Evolutionary conservation across 202 grass and related monocot species (phyloP).

Genomic region (Bolboschoenoplectus hybrid): DNA sequence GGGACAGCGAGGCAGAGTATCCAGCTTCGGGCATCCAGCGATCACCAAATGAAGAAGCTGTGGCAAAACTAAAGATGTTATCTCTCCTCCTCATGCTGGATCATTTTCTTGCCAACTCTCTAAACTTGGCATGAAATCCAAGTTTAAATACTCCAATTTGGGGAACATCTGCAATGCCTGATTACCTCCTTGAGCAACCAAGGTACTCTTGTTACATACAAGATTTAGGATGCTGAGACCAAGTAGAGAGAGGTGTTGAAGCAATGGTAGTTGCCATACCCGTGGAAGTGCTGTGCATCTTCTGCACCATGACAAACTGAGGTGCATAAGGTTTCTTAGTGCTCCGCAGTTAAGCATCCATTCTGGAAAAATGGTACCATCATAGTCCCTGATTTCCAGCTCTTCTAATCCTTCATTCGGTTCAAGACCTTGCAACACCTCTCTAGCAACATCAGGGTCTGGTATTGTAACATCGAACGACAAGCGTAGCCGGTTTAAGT

Average conservation of each 20-base stretch:
- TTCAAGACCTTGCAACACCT: constrained; percentile 6
- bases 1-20: not conserved
- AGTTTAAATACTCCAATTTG: not conserved
- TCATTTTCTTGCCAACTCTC: not conserved
- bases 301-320: not conserved
- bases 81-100: not conserved
- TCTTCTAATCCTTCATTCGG: not conserved
- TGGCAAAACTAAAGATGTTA: not conserved
- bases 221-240: not conserved
- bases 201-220: not conserved
- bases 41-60: not conserved
- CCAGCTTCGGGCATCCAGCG: not conserved
- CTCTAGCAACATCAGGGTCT: not conserved
- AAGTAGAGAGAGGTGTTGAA: not conserved
- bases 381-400: not conserved
- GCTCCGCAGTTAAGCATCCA: not conserved
- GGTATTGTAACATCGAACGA: not conserved
- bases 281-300: not conserved
- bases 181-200: not conserved
- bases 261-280: not conserved
- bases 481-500: not conserved
- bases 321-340: not conserved
- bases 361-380: not conserved
- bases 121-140: not conserved
- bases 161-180: not conserved